Base-by-base conservation (phyloP, 2,329 filamentous ascomycete genomes). In the Grosmannia penicillata region DNA sequence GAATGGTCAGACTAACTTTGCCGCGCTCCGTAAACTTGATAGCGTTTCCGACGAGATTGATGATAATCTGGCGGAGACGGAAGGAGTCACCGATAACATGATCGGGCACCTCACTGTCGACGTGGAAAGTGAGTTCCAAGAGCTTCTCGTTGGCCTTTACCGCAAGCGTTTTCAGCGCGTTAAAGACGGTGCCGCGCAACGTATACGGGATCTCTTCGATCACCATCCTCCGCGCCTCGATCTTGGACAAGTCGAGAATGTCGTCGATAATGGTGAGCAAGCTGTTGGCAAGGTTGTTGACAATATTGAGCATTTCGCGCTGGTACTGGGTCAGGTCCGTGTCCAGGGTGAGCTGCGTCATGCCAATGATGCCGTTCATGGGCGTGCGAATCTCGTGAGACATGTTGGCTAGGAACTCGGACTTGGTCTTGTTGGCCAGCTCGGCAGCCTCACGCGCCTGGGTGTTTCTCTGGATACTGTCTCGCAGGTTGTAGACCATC, bases 1-100 rank as follows among this genome's bases (percentile, higher is more conserved):
- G 77, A 49, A 96, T 95, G n/a, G 82, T 86, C 38, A 96, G 75
- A 57, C 87, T 93, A 51, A 98, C 91, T 57, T 94, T 86, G 44
- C 91, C 91, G 51, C 93, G 81, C 58, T 96, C 89, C 4, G 91
- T 96, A 58, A 98, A 98, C 56, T 98, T 98, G 68, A 98, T 95
- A 39, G 91, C 89, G 53, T 98, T 98, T 53, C 91, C 91, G 38
- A 96, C 89, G 40, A 98, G 66, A 60, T 98, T 98, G 41, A 96
- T 72, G 45, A 96, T 95, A 50, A 98, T 93, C 60, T 98, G 91
- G 45, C 89, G 78, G 40, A 96, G 65, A 59, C 91, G 81, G 79
- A 95, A 96, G 1, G 87, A 93, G 56, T 98, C 91, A 44, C 91
- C 91, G 45, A 95, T 79, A 29, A 96, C 86, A 56, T 93, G 87